Conservation (phyloP, 1,284 basidiomycete genomes). For the Naganishia albida region DNA sequence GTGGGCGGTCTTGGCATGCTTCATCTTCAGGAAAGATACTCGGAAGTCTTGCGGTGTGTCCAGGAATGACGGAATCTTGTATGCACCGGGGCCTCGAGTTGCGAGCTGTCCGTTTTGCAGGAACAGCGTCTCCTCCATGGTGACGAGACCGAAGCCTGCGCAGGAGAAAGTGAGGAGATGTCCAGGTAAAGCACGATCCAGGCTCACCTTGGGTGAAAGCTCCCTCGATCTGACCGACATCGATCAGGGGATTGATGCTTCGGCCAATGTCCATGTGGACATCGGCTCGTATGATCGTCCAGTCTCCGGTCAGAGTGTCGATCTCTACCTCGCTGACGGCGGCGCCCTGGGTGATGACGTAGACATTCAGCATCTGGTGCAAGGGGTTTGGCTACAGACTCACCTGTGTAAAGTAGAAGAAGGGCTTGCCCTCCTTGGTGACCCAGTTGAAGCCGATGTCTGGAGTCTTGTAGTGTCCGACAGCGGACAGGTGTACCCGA, state of each 20-base stretch:
- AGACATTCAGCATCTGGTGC: too few relatives aligned
- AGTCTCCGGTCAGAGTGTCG: constrained; percentile 48
- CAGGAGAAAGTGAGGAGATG: constrained; percentile 30
- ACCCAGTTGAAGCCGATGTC: constrained; percentile 50
- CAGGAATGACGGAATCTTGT: constrained; percentile 51
- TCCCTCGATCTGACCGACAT: constrained; percentile 53
- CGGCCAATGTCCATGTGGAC: constrained; percentile 51
- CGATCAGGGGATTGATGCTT: constrained; percentile 50
- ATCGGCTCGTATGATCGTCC: constrained; percentile 29
- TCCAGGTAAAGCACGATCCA: constrained; percentile 17
- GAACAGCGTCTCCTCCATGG: constrained; percentile 50
- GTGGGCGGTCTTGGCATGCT: constrained; percentile 35
- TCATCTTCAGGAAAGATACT: constrained; percentile 46
- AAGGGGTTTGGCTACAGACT: not conserved
- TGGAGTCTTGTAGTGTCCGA: constrained; percentile 50
- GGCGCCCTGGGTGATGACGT: constrained; percentile 35
- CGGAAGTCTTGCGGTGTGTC: constrained; percentile 50
- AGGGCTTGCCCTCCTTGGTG: constrained; percentile 40
- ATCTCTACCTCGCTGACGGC: constrained; percentile 50
- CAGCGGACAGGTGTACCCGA: constrained; percentile 46
- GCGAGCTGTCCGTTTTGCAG: constrained; percentile 47
- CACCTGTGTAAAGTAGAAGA: constrained; percentile 43
- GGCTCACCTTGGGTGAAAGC: constrained; percentile 36
- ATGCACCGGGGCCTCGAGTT: constrained; percentile 44
- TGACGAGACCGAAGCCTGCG: constrained; percentile 42